Conservation (phyloP, 78 protist species). For the Pigoraptor vietnamica region DNA sequence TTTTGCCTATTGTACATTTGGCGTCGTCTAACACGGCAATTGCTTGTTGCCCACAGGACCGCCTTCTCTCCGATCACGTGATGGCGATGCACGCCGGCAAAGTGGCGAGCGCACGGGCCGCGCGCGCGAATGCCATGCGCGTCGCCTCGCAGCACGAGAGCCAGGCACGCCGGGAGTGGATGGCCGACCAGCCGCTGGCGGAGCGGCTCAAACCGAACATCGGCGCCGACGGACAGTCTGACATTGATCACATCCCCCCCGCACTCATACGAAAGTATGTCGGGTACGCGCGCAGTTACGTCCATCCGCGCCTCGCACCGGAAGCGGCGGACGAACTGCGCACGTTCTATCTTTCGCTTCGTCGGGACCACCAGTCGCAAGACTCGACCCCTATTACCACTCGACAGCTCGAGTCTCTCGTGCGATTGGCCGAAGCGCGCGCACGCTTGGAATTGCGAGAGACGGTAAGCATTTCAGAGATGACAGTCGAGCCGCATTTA, state of each 20-base stretch:
- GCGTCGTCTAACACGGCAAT: background rate
- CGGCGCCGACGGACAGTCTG: background rate
- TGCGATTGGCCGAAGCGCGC: constrained; percentile 85
- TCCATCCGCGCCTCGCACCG: constrained; percentile 51
- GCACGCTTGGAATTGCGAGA: constrained; percentile 86
- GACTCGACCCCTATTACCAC: constrained; percentile 86
- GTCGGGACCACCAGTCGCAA: constrained; percentile 15
- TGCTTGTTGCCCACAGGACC: background rate
- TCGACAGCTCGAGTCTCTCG: constrained; percentile 82
- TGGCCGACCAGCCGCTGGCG: background rate
- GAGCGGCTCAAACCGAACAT: background rate
- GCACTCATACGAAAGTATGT: constrained; percentile 85
- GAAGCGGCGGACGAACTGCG: constrained; percentile 28
- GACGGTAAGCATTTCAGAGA: no score
- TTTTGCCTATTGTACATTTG: background rate
- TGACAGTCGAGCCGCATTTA: constrained; percentile 65
- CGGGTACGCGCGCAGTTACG: constrained; percentile 82
- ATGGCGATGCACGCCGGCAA: constrained; percentile 45
- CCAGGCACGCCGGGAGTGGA: background rate
- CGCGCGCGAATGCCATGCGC: background rate
- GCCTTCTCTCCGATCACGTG: constrained; percentile 88
- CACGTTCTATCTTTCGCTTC: constrained; percentile 74
- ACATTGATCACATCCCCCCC: constrained; percentile 64
- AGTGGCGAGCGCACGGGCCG: background rate
- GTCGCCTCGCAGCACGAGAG: background rate